phyloP scores from a whole-genome alignment of 352 stramenopile genomes.

The Pythium aquatile region DNA sequence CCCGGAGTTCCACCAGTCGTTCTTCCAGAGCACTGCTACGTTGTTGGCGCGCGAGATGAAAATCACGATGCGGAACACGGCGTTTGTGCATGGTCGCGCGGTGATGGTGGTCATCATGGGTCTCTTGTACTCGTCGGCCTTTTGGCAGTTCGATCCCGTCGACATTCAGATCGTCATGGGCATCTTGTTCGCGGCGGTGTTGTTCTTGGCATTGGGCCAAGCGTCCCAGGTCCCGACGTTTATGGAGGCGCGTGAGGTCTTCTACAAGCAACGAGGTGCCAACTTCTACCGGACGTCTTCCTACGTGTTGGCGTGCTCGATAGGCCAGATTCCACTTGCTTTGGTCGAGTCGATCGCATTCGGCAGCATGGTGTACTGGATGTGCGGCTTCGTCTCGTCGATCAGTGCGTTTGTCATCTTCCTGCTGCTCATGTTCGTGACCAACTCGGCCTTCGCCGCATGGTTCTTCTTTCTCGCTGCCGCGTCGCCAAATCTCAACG shows the following conservation, averaged over 20 bases:
- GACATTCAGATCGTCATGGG: conserved; percentile 44
- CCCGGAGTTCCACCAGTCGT: conserved; percentile 14
- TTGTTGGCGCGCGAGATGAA: conserved; percentile 38
- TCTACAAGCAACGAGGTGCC: conserved; percentile 68
- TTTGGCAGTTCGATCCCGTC: conserved; percentile 24
- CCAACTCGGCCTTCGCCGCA: conserved; percentile 29
- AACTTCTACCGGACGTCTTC: conserved; percentile 70
- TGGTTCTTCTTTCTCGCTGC: conserved; percentile 35
- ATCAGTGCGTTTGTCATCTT: conserved; percentile 53
- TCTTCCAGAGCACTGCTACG: conserved; percentile 4
- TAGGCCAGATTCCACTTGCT: conserved; percentile 41
- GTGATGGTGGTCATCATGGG: conserved; percentile 32
- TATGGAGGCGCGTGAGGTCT: conserved; percentile 41
- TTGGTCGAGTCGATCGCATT: conserved; percentile 42
- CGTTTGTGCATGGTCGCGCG: conserved; percentile 25
- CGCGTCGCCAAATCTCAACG: conserved; percentile 19
- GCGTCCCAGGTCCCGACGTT: conserved; percentile 65
- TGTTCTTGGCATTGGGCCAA: conserved; percentile 22
- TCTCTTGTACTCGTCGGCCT: conserved; percentile 24
- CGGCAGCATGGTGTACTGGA: conserved; percentile 15
- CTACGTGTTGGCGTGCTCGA: conserved; percentile 50
- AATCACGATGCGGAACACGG: conserved; percentile 40
- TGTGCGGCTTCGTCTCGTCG: conserved; percentile 13
- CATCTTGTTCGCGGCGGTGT: conserved; percentile 23
- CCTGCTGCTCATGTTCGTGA: conserved; percentile 51